phyloP scores from a whole-genome alignment of 208 protist species.

The Crithidia expoeki region DNA sequence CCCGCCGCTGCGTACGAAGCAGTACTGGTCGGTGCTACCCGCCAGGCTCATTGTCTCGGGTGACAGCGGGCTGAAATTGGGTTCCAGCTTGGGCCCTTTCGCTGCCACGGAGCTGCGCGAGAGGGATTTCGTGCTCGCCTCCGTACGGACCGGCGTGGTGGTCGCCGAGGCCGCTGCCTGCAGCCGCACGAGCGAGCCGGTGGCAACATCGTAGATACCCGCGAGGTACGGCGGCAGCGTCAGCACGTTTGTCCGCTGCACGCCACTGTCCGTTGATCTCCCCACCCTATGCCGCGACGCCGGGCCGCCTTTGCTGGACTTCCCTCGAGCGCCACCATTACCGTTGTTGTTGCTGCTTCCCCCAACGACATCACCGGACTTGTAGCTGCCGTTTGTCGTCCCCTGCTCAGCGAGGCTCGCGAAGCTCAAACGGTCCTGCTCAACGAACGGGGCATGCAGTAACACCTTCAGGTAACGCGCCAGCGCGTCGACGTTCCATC shows the following conservation, averaged over 20 bases:
- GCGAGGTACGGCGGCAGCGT: conserved; percentile 78
- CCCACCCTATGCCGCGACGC: background rate
- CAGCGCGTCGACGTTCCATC: conserved; percentile 89
- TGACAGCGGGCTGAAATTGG: background rate
- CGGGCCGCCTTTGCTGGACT: background rate
- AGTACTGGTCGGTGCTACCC: background rate
- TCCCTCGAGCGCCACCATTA: background rate
- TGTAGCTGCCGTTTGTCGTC: background rate
- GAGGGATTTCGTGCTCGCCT: background rate
- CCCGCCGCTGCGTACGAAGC: background rate
- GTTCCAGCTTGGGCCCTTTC: background rate
- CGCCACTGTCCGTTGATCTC: conserved; percentile 2
- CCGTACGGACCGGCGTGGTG: background rate
- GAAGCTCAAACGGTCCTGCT: conserved; percentile 29
- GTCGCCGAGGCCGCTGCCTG: background rate
- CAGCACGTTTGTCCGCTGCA: conserved; percentile 15
- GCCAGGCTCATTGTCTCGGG: background rate
- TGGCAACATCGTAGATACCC: conserved; percentile 84
- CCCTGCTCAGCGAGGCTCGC: conserved; percentile 6
- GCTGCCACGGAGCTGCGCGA: background rate
- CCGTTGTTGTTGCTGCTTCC: background rate
- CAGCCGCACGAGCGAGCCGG: conserved; percentile 70
- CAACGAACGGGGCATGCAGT: conserved; percentile 72
- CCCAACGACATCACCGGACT: background rate
- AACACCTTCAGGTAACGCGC: conserved; percentile 89